Conservation (phyloP, 73 alveolate species). For the Paramecium primaurelia region DNA sequence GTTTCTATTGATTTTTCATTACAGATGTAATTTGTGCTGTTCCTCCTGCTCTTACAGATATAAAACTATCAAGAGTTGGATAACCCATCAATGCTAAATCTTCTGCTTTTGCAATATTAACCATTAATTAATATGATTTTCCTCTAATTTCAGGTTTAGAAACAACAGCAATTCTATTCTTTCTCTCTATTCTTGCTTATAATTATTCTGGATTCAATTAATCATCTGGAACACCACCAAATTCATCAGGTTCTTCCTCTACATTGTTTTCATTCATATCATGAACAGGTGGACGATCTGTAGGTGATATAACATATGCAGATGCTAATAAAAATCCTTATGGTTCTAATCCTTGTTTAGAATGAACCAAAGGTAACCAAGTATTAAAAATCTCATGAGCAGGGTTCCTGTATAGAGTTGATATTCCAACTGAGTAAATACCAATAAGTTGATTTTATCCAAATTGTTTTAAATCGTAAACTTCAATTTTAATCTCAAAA, state of each 20-base stretch:
- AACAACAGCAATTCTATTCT: conserved; percentile 54
- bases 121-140: conserved; percentile 79
- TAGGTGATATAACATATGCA: conserved; percentile 88
- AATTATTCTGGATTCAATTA: conserved; percentile 66
- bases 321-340: conserved; percentile 83
- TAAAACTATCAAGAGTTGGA: conserved; percentile 65
- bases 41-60: conserved; percentile 83
- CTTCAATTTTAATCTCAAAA: conserved; percentile 84
- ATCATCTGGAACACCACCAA: conserved; percentile 79
- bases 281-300: conserved; percentile 94
- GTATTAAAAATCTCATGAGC: conserved; percentile 87
- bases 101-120: conserved; percentile 84
- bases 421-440: conserved; percentile 78
- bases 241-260: conserved; percentile 77
- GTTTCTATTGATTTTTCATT: conserved; percentile 70
- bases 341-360: conserved; percentile 79
- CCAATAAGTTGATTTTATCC: conserved; percentile 85
- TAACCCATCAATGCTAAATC: conserved; percentile 71
- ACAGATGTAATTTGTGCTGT: conserved; percentile 70
- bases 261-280: conserved; percentile 81
- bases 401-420: conserved; percentile 83
- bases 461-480: conserved; percentile 74
- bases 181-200: conserved; percentile 64
- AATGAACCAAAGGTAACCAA: conserved; percentile 87
- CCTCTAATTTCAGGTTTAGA: conserved; percentile 63